Base-by-base conservation (phyloP, 208 protist genomes). In the Wallacemonas sp. region DNA sequence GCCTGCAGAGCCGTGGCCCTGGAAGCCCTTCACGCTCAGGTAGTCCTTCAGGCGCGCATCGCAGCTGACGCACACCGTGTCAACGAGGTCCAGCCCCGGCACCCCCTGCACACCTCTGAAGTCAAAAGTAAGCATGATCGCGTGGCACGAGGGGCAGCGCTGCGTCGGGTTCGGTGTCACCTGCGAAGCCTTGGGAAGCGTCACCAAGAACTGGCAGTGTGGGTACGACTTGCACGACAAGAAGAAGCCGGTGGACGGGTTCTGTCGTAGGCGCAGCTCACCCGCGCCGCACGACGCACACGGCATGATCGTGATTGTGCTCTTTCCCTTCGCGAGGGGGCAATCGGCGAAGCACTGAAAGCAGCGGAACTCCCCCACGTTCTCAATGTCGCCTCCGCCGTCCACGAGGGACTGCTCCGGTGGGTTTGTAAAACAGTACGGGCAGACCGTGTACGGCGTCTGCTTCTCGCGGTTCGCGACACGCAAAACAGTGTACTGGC, bases 331-430 rank as follows among this genome's bases (percentile, higher is more conserved):
- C 1, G 89, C 89, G 33, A 93, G 70, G 8, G 84, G 77, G 52
- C 89, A 95, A 66, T 85, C 71, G 13, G 83, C 82, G 37, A 76
- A 66, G 65, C 89, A 95, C 54, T 95, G 89, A 66, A 92, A 95
- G 70, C 89, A 95, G 63, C 86, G 87, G 55, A 93, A 92, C 58
- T 92, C 83, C 8, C 74, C 71, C 33, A 65, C 34, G 10, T 63
- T 59, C 53, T 82, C 79, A 36, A 82, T 46, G 44, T 86, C 79
- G 10, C 66, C 62, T n/a, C n/a, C 22, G 12, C 50, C 50, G 29
- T 57, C 50, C 4, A 57, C 3, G 33, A 19, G 19, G 4, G 60
- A 9, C 15, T n/a, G 15, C 24, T 68, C 66, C 12, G 87, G 89
- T 4, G 89, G 89, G 27, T 80, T 76, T 5, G 71, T 81, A 37